Evolutionary conservation across 768 basidiomycete species (phyloP).

Genomic region (Boletus barrowsii): DNA sequence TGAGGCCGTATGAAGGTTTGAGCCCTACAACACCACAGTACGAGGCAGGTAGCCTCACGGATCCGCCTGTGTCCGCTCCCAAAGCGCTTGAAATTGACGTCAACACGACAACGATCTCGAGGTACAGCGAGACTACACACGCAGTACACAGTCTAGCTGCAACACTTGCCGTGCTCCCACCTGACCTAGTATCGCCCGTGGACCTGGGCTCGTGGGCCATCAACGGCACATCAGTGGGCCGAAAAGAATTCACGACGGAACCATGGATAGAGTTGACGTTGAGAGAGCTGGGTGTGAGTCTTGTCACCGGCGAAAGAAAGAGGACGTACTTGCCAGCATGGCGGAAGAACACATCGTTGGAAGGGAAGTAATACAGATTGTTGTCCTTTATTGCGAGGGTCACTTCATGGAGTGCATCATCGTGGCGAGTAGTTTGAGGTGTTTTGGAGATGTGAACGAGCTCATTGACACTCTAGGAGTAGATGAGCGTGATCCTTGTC

Average conservation of each 20-base stretch:
- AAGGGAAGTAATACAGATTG: slow-evolving; percentile 64
- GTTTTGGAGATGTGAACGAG: slow-evolving; percentile 37
- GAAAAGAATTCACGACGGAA: slow-evolving; percentile 74
- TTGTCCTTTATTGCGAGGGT: slow-evolving; percentile 83
- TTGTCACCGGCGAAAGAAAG: neutral
- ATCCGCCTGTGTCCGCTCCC: slow-evolving; percentile 95
- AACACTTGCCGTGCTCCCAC: slow-evolving; percentile 93
- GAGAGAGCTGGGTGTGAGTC: slow-evolving; percentile 52
- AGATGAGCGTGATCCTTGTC: slow-evolving; percentile 58
- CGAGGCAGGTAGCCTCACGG: slow-evolving; percentile 87
- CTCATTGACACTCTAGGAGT: slow-evolving; percentile 44
- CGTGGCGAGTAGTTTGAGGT: neutral
- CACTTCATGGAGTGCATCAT: slow-evolving; percentile 38
- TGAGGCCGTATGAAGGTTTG: slow-evolving; percentile 92
- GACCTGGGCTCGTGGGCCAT: slow-evolving; percentile 45
- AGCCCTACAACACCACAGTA: slow-evolving; percentile 91
- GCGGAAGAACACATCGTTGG: slow-evolving; percentile 77
- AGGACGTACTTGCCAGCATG: slow-evolving; percentile 59
- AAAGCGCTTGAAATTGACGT: slow-evolving; percentile 57
- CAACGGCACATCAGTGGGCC: slow-evolving; percentile 27
- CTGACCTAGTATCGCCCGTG: slow-evolving; percentile 92
- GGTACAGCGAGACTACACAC: slow-evolving; percentile 46
- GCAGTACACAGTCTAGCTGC: slow-evolving; percentile 79
- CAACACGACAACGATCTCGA: neutral
- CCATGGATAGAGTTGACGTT: slow-evolving; percentile 75